phyloP scores from a whole-genome alignment of 148 eudicot genomes.

The Spergularia marina region DNA sequence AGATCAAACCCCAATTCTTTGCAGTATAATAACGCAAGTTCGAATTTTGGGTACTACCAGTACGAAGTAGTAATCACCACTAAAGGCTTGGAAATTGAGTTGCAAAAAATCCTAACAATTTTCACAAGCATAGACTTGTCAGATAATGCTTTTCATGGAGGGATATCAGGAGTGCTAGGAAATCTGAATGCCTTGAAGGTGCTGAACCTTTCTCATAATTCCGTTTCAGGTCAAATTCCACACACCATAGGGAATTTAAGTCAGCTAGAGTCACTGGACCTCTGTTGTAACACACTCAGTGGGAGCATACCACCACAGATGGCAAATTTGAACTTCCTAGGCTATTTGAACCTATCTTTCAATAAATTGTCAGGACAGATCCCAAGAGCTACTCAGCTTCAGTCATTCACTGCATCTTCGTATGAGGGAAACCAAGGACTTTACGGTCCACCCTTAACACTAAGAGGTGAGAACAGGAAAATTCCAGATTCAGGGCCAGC shows the following conservation, averaged over 20 bases:
- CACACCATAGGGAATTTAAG: conserved; percentile 22
- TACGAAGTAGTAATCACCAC: conserved; percentile 8
- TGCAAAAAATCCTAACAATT: conserved; percentile 17
- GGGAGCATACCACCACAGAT: conserved; percentile 31
- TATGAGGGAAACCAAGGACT: conserved; percentile 35
- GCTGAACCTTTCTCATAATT: conserved; percentile 41
- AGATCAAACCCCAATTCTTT: not conserved
- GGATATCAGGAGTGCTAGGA: conserved; percentile 25
- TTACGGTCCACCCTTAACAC: conserved; percentile 24
- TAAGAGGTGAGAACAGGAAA: not conserved
- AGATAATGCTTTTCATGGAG: conserved; percentile 31
- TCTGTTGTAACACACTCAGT: conserved; percentile 25
- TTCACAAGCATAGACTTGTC: conserved; percentile 23
- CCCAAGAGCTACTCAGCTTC: conserved; percentile 32
- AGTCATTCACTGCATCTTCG: conserved; percentile 23
- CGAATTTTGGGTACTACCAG: not conserved
- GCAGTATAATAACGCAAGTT: not conserved
- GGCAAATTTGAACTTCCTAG: conserved; percentile 27
- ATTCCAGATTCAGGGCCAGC: not conserved
- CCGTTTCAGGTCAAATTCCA: conserved; percentile 29
- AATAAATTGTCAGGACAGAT: conserved; percentile 30
- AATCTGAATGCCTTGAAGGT: conserved; percentile 14
- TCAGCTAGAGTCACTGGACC: conserved; percentile 36
- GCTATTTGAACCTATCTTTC: conserved; percentile 24
- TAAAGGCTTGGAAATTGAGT: not conserved